Evolutionary conservation across 2,329 filamentous ascomycete genomes (phyloP), one percentile per base, ranked within the genome.

Genomic region (Didymella pinodella): DNA sequence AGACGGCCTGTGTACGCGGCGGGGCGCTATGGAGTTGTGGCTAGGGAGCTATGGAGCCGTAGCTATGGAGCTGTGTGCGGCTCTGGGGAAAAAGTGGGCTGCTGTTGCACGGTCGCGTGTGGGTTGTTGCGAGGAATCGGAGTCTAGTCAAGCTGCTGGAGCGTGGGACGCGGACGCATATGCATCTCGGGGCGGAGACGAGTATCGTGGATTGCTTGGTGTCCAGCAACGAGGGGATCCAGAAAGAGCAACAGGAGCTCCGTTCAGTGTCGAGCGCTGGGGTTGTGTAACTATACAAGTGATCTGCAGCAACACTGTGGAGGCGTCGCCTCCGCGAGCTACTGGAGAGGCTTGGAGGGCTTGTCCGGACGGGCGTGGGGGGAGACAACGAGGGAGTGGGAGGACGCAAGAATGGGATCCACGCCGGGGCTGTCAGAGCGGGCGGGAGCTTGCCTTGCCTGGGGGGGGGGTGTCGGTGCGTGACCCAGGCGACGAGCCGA

Each of bases 71-170:
- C 36, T 20, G 4, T 40, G 36, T 18, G 18, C 36, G 36, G 36
- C 36, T 40, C 36, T 40, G 36, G 48, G 43, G 60, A 53, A 57
- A 49, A 53, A 56, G 48, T 44, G 43, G 56, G 46, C 55, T 55
- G 47, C 40, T 20, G 55, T 58, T 49, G 55, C 55, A 58, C 55
- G 45, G 54, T 53, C 53, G 54, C 38, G 45, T 54, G 55, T 48
- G 14, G 32, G 45, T 29, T 45, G 36, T 40, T 40, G n/a, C 36
- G 10, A 52, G 56, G 48, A 43, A 40, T 48, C 46, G 41, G 18
- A 28, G 47, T 51, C 38, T 51, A 16, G 58, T 53, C 41, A 43
- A 34, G 40, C 48, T 57, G 58, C 54, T 59, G 34, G 47, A 36
- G 51, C 46, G 56, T 47, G 50, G 50, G 51, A 51, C 50, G 50